Conservation (phyloP, 306 rosid genomes). For the Arachis hypogaea region DNA sequence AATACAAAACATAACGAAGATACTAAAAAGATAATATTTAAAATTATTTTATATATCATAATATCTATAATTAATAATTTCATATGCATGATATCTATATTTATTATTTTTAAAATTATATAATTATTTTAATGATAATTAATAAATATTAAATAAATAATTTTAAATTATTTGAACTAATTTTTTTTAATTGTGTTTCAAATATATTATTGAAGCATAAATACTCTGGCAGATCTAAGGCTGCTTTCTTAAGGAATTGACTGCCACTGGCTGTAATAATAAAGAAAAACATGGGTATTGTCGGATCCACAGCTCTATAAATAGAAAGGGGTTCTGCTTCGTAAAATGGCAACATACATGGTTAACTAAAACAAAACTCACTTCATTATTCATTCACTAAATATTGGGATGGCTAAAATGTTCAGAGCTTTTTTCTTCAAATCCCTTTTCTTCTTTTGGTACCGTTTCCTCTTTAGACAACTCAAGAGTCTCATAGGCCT, state of each 20-base stretch:
- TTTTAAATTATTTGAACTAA: no score
- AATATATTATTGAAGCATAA: background rate
- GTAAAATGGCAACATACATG: background rate
- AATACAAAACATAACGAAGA: no score
- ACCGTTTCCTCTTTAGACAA: conserved; percentile 56
- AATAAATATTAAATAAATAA: no score
- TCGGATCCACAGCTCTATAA: conserved; percentile 32
- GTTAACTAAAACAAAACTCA: background rate
- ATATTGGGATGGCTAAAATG: conserved; percentile 43
- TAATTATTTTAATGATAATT: no score
- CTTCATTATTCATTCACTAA: background rate
- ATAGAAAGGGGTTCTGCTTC: conserved; percentile 2
- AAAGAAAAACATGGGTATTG: conserved; percentile 32
- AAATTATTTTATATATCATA: no score
- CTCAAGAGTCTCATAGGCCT: conserved; percentile 39
- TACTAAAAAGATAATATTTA: no score
- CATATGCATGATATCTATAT: no score
- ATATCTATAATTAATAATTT: no score
- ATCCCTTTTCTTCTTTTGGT: conserved; percentile 58
- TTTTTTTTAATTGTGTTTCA: no score
- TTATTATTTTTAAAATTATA: no score
- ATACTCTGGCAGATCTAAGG: conserved; percentile 14
- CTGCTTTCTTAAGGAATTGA: background rate
- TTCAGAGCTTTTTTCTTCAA: conserved; percentile 51
- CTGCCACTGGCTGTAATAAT: conserved; percentile 46